Evolutionary conservation across 306 rosid species (phyloP), one percentile per base, ranked within the genome.

Genomic region (Myrica gale): DNA sequence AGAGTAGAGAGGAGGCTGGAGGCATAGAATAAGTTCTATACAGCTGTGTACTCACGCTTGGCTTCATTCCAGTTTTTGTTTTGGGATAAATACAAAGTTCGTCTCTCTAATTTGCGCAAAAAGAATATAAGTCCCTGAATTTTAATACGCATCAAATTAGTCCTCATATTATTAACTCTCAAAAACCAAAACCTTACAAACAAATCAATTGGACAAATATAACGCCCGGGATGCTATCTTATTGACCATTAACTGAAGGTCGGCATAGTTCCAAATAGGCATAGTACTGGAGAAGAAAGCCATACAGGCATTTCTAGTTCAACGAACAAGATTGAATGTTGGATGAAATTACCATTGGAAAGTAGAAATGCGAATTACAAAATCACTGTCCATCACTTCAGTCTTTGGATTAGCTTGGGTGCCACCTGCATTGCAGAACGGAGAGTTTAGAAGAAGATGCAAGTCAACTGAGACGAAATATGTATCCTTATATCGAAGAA

Each of bases 381-480:
- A 81, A 60, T 32, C 66, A 46, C 58, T 53, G 16, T 82, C 72
- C 71, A 66, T 89, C 50, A 95, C 88, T 90, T 90, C 81, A 92
- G 84, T 83, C 89, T 88, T 41, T 87, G 0, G 72, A 95, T 76
- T 57, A 92, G 79, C 86, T 87, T 92, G 11, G 86, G 91, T 1
- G 97, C 97, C 80, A 89, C 99, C 99, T 95, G 96, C 96, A 86
- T 74, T 63, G 65, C 48, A 74, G 44, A 66, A 55, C 42, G 9
- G n/a, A 17, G 12, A 61, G 68, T 71, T 79, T 61, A 63, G 83
- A 44, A 62, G 44, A 63, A 13, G 56, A 53, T 5, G 75, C 32
- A 71, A 7, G 20, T 67, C 32, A 21, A 82, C 67, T 57, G 43
- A 75, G 60, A 60, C 21, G 23, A 74, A 43, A 69, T 52, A 44